A percentile compares a stretch with the other conserved stretches of the same genome.
Evolutionary conservation across 768 basidiomycete species (phyloP).

Genomic region (Pleurotus giganteus): DNA sequence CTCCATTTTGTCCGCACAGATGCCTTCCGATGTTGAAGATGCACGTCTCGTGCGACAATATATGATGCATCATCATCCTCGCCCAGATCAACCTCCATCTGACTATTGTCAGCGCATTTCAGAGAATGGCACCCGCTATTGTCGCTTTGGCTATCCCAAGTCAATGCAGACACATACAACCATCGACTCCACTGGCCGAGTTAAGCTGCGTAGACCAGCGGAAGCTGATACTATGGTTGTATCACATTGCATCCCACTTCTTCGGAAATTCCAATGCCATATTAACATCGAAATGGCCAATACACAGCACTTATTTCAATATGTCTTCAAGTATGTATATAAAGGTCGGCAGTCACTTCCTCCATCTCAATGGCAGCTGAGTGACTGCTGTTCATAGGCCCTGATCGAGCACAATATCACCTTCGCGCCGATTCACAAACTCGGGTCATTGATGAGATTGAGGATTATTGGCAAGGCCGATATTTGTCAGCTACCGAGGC

Average conservation of each 20-base stretch:
- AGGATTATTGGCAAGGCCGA: conserved; percentile 29
- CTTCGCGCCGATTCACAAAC: conserved; percentile 23
- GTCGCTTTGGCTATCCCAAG: conserved; percentile 22
- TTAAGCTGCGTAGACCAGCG: conserved; percentile 33
- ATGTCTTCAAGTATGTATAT: conserved; percentile 47
- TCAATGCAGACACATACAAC: conserved; percentile 17
- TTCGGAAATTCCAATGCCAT: conserved; percentile 38
- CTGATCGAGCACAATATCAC: conserved; percentile 38
- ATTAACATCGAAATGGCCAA: conserved; percentile 47
- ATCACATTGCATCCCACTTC: conserved; percentile 35
- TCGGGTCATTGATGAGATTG: conserved; percentile 40
- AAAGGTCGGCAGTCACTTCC: conserved; percentile 36
- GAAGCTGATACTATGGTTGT: conserved; percentile 35
- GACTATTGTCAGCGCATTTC: conserved; percentile 25
- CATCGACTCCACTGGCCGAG: conserved; percentile 25
- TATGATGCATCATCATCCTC: conserved; percentile 33
- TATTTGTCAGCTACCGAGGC: conserved; percentile 36
- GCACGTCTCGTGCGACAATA: conserved; percentile 23
- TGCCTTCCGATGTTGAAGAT: conserved; percentile 33
- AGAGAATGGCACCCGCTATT: conserved; percentile 16
- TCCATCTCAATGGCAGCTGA: not conserved
- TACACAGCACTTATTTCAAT: conserved; percentile 39
- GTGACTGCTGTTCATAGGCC: not conserved
- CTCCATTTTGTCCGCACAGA: conserved; percentile 34
- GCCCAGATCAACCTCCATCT: conserved; percentile 9